Evolutionary conservation across 2,329 filamentous ascomycete species (phyloP), one percentile per base, ranked within the genome.

Genomic region (Penicillium sp.): DNA sequence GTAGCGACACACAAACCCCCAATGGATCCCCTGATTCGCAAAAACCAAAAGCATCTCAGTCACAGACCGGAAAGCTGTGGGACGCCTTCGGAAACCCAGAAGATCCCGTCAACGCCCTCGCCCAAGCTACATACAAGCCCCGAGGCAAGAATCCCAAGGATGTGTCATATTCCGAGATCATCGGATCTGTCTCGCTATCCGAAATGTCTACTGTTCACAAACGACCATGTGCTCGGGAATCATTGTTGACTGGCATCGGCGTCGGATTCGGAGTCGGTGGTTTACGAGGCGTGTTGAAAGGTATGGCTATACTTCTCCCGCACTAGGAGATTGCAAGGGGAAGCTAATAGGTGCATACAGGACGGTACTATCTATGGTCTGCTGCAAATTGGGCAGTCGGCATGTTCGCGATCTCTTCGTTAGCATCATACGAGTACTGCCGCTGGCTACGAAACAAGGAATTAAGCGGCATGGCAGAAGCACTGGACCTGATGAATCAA

Each of bases 341-440:
- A 41, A 6, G 30, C 36, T 57, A 48, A 55, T 39, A 22, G 41
- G 50, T 54, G 41, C 46, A 49, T 45, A 46, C 50, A 67, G 64
- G 66, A 29, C 29, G 64, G 81, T 82, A 79, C 35, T 77, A 79
- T 14, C 72, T 89, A 53, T 80, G 79, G 48, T 82, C 80, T 62
- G 82, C 88, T 1, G 84, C 86, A 30, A 95, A 95, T 64, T 95
- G 88, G 87, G 90, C 89, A 0, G 89, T 93, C 5, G 88, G 84
- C 6, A 78, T 82, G 30, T 95, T 93, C 67, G 76, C 85, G 19
- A 66, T 86, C 16, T 80, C 80, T 6, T 84, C 87, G n/a, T 75
- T 87, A 39, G 78, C 79, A 27, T 85, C 86, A 42, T 93, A 90
- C 72, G 89, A 96, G 71, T 89, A 87, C 64, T 97, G 92, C 72